Base-by-base conservation (phyloP, 176 grass and related monocot genomes). In the Oryza longistaminata region DNA sequence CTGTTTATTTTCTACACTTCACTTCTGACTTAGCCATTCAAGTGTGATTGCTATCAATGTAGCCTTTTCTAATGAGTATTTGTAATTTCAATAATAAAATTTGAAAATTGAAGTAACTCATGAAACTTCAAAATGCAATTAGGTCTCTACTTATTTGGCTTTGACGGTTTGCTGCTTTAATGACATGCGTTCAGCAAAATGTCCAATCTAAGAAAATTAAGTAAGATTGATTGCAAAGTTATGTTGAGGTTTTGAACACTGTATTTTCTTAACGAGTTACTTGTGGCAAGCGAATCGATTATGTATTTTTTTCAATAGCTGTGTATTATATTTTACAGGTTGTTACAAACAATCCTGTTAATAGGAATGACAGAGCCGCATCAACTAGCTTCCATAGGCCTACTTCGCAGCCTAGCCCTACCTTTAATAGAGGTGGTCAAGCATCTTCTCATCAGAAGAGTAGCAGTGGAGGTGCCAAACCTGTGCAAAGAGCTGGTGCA, bases 401-500 rank as follows among this genome's bases (percentile, higher is more conserved):
- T 66, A 74, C 66, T 70, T 39, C 74, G 40, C 86, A 86, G 76
- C 71, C 69, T 42, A 88, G 39, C 16, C 72, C 90, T 34, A 78
- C 66, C 78, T 86, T 82, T 40, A 95, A 90, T 26, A 86, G 83
- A 75, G 86, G 81, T 83, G 85, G 78, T 26, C 80, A 83, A 52
- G 76, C 78, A 44, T 92, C 77, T 39, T 33, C 26, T 66, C 80
- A 71, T 88, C 82, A 73, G 74, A 90, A 76, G 68, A 88, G 74
- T 69, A 64, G 19, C 10, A 61, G 16, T 17, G 82, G 73, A 75
- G 77, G 58, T 71, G 58, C 85, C 50, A 92, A 81, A 68, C 67
- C 90, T 85, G 80, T 53, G 70, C 90, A 94, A 81, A 88, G 74
- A 81, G 44, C 79, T 68, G 80, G 71, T 74, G 86, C 61, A 77